Evolutionary conservation across 179 eudicot species (phyloP).

Genomic region (Actinidia arguta): DNA sequence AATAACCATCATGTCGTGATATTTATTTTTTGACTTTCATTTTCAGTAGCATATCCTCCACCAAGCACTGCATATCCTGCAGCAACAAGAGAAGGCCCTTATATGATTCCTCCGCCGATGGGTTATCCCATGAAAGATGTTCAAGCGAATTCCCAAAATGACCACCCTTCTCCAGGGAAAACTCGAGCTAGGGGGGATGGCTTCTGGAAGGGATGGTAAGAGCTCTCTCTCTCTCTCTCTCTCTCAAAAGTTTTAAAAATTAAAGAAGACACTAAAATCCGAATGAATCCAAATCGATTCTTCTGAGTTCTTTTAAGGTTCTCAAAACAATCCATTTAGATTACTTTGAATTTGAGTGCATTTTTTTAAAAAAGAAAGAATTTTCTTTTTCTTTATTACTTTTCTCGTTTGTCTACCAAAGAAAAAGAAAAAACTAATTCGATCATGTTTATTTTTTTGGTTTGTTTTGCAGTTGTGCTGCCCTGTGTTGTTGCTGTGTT

Average conservation of each 20-base stretch:
- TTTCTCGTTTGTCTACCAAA: background rate
- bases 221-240: background rate
- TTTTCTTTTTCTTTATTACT: background rate
- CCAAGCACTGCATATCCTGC: background rate
- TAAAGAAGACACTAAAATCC: no score
- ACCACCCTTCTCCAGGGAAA: background rate
- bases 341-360: no score
- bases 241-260: no score
- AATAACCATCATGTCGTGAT: background rate
- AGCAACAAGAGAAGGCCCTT: no score
- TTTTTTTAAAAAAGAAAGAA: no score
- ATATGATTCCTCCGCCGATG: constrained; percentile 13
- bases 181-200: constrained; percentile 23
- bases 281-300: no score
- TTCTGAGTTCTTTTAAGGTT: no score
- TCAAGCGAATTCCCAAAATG: background rate
- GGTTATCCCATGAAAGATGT: constrained; percentile 20
- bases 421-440: no score
- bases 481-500: constrained; percentile 25
- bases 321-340: no score
- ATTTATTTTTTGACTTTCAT: background rate
- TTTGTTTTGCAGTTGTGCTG: constrained; percentile 20
- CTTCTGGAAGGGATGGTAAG: constrained; percentile 32
- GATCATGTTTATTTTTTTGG: background rate
- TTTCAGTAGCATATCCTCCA: constrained; percentile 15